Base-by-base conservation (phyloP, 208 protist species). In the Trypanosoma congolense region DNA sequence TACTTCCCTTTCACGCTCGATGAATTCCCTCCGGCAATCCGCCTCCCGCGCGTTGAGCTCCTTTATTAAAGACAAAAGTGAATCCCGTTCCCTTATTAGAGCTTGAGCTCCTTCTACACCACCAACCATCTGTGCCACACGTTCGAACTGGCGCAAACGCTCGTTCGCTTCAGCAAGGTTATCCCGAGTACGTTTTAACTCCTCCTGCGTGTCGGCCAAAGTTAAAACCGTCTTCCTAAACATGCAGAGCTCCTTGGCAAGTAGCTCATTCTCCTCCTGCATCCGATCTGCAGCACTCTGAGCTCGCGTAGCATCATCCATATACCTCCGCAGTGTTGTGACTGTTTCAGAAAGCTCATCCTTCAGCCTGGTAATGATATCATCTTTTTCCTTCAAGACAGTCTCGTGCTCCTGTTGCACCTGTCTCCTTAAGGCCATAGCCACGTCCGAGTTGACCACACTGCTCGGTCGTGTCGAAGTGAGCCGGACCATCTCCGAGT, bases 71-170 rank as follows among this genome's bases (percentile, higher is more conserved):
- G 51, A 59, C 8, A 80, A 48, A 12, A 92, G 69, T 33, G 60
- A 55, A 43, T 87, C 70, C 12, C 76, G 80, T 53, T 88, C 77
- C 25, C 63, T 57, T 2, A 77, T 38, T 22, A 77, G 30, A n/a
- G 61, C 52, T 12, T 59, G 52, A 31, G 80, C 50, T 30, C 72
- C 65, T 16, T 62, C 60, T 21, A 71, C 65, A 9, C 72, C 70
- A 42, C 52, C 33, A 12, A 61, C 26, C 1, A 5, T 43, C 9
- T 46, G 49, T 19, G 65, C 40, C 12, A 77, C 18, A 25, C 73
- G 65, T 47, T 66, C 59, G 40, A 73, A 78, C 19, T 61, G 56
- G 33, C 65, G 45, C 19, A 85, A 44, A 19, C 69, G 42, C 1
- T 63, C 41, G 30, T 71, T 60, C 0, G 67, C 53, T 26, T 65